Evolutionary conservation across 805 yeast genomes (phyloP), one percentile per base, ranked within the genome.

Genomic region (Millerozyma miso): DNA sequence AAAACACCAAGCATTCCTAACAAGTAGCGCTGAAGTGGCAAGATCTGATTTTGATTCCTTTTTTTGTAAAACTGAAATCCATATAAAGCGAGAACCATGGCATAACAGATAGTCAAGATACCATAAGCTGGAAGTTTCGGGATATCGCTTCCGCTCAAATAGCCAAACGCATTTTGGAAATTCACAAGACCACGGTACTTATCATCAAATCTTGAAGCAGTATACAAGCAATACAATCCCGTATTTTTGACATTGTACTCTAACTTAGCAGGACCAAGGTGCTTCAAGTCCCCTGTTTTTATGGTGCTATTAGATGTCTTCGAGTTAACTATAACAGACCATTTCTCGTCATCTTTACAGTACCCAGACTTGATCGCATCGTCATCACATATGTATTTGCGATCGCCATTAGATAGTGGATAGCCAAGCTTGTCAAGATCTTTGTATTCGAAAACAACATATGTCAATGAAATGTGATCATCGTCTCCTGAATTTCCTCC

Each of bases 41-140:
- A 71, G 42, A 91, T 74, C 59, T 91, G 97, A 55, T 87, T 79
- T 50, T 67, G 65, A 46, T 69, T 67, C 50, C 95, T 80, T 63
- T 88, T 90, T 56, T 81, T 85, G 72, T 81, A 84, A 59, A 87
- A 86, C 48, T 87, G 87, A 67, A 88, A 90, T 32, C 87, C 81
- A 72, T 88, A 93, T 47, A 86, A 71, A n/a, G 85, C 81, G 58
- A 88, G 73, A 7, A 88, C 82, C 33, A 87, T 84, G 4, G 85
- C 88, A 59, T 93, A 93, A 34, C 85, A 79, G 31, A 93, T 73
- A 1, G 97, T 87, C 55, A 88, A 72, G 13, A 86, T 77, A 1
- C 96, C 97, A 60, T 88, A 93, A 19, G 88, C 79, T 8, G 96
- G 88, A 48, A 93, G 73, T 55, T 90, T 88, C 20, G 98, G 96